Base-by-base conservation (phyloP, 257 asterid species). In the Mentha longifolia region DNA sequence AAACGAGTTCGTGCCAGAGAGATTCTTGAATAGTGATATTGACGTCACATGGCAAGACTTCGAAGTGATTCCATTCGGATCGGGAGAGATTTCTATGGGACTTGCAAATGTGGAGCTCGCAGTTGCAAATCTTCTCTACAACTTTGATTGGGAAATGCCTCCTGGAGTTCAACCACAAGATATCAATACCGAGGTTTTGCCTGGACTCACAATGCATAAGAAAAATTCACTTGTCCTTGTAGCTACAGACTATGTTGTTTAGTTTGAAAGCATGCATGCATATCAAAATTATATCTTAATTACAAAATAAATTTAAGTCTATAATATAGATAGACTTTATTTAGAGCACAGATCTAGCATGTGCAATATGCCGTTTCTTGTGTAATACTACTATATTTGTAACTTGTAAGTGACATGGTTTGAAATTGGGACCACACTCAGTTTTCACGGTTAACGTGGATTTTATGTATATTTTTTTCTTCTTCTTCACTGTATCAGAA, bases 31-130 rank as follows among this genome's bases (percentile, higher is more conserved):
- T 45, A 28, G 17, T 19, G 46, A 59, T 59, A 31, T 31, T 16
- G 75, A 59, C 35, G 28, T 59, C 22, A n/a, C 3, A 1, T 20
- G 54, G 22, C 54, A 47, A n/a, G 54, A 47, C 54, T 47, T 5
- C 20, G 54, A 22, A 30, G 67, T 7, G 51, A 16, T 70, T 31
- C 75, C 75, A 13, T 70, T 70, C 33, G 75, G 75, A 6, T 70
- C 75, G 9, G 75, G 75, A 70, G 74, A 70, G 35, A 46, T 58
- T 50, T 5, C 1, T 12, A 70, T 70, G 75, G 75, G 75, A 15
- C 68, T 70, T 46, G 67, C 60, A 1, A 70, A 70, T 47, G 68
- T 70, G 22, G 75, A 70, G 68, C 75, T 70, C 13, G n/a, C n/a
- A 5, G 60, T 58, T 28, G 75, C 75, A 9, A 59, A 59, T 60